Evolutionary conservation across 805 yeast genomes (phyloP), one percentile per base, ranked within the genome.

Genomic region (Saccharomyces mikatae): DNA sequence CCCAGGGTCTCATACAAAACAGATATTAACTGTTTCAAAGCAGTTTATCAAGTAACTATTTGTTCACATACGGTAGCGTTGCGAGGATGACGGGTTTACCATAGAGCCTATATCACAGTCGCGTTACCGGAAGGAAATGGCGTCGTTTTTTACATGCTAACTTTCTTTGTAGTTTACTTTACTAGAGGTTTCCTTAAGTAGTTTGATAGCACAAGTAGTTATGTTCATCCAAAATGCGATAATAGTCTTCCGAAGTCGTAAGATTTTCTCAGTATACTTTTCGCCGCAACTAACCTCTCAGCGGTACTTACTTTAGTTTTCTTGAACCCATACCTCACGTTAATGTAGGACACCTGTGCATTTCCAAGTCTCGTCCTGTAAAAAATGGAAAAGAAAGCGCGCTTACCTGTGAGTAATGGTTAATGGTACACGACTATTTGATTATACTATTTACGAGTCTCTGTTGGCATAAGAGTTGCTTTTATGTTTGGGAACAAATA

Each of bases 401-500:
- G 11, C 13, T 17, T 17, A 17, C 11, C 44, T 6, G 8, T 36
- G 22, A 36, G 22, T 17, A 17, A 17, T 17, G 24, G 24, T 17
- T 17, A 17, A 36, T 17, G 44, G 10, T 17, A 36, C 22, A 36
- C 6, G 44, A 17, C 17, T 2, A 21, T 17, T 36, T 36, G 22
- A 17, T 36, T 31, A 48, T 22, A 24, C 48, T 47, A 26, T 48
- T 26, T 27, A 32, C 22, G 47, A 17, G 14, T 48, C 21, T 24
- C 30, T 14, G 46, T 30, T 41, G 32, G 55, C 80, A 63, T 81
- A 89, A 2, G 97, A 78, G 62, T 87, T 94, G 72, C 96, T 88
- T 78, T 94, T 94, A 70, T 94, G 99, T 72, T 94, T 94, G 53
- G 99, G 99, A 52, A 79, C 79, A 67, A 90, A 94, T 51, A 79